Evolutionary conservation across 2,329 filamentous ascomycete species (phyloP).

Genomic region (Knoxdaviesia capensis): DNA sequence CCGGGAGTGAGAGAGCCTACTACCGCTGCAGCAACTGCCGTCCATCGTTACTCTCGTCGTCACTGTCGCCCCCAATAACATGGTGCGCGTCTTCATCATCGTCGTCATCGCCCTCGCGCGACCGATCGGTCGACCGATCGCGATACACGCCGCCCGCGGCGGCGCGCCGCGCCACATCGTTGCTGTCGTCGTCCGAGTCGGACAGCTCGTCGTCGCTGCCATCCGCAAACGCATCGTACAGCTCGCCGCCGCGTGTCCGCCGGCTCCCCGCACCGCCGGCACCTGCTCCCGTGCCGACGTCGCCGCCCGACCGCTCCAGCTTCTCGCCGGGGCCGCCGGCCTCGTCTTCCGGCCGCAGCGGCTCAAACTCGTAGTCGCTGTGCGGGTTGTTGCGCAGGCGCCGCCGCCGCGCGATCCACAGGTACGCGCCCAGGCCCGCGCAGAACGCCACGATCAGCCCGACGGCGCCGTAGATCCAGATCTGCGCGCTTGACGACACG

Average conservation of each 20-base stretch:
- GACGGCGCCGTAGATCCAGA: conserved; percentile 82
- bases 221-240: conserved; percentile 95
- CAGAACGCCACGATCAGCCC: conserved; percentile 77
- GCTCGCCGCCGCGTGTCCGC: conserved; percentile 55
- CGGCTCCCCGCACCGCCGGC: conserved; percentile 19
- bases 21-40: conserved; percentile 9
- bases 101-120: conserved; percentile 6
- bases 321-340: conserved; percentile 25
- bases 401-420: conserved; percentile 60
- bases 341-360: conserved; percentile 65
- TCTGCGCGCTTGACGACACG: conserved; percentile 65
- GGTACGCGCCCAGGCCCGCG: conserved; percentile 57
- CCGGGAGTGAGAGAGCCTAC: not conserved
- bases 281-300: conserved; percentile 19
- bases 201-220: conserved; percentile 54
- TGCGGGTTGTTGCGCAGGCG: conserved; percentile 53
- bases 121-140: conserved; percentile 8
- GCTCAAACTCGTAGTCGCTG: conserved; percentile 85
- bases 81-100: conserved; percentile 23
- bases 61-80: conserved; percentile 27
- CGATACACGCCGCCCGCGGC: conserved; percentile 7
- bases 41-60: conserved; percentile 17
- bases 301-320: conserved; percentile 7
- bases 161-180: conserved; percentile 11
- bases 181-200: conserved; percentile 20